Conservation (phyloP, 805 yeast species). For the Saccharomycopsis fodiens region DNA sequence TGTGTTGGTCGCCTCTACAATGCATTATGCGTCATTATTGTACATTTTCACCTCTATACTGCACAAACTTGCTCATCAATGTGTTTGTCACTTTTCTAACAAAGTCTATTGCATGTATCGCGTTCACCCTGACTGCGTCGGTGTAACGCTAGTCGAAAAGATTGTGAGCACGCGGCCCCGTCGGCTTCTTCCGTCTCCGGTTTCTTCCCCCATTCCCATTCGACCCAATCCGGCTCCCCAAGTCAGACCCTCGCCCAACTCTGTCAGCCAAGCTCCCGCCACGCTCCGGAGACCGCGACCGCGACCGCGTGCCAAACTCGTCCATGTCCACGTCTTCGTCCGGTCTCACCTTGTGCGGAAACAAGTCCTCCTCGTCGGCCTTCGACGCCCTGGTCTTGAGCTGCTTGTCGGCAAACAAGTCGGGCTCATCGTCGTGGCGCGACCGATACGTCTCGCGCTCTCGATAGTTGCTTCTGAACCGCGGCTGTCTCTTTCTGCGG, state of each 20-base stretch:
- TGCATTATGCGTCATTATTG: too few relatives aligned
- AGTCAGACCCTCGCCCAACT: not conserved
- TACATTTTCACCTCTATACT: too few relatives aligned
- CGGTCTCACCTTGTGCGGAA: slow-evolving; percentile 25
- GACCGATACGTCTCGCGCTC: slow-evolving; percentile 19
- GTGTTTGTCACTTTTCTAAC: too few relatives aligned
- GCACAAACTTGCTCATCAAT: too few relatives aligned
- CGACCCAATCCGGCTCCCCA: not conserved
- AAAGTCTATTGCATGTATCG: too few relatives aligned
- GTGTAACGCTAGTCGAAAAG: too few relatives aligned
- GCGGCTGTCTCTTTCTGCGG: slow-evolving; percentile 22
- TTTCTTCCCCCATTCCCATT: not conserved
- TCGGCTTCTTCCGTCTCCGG: not conserved
- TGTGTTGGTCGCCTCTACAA: too few relatives aligned
- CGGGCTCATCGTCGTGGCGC: slow-evolving; percentile 28
- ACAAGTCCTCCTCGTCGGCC: slow-evolving; percentile 30
- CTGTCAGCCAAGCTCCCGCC: slow-evolving; percentile 3
- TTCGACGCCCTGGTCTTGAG: slow-evolving; percentile 13
- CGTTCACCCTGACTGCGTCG: too few relatives aligned
- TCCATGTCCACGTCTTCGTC: slow-evolving; percentile 5
- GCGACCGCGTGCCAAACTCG: not conserved
- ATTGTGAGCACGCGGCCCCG: too few relatives aligned
- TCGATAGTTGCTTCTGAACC: slow-evolving; percentile 21
- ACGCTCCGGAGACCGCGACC: slow-evolving; percentile 1
- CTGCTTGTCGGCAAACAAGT: slow-evolving; percentile 29